Percentiles rank a stretch among this genome's conserved stretches.
These are phyloP conservation scores for Cladorrhinum sp. DNA, from an alignment of 2,329 filamentous ascomycete genomes.

Conservation along the genomic window DNA sequence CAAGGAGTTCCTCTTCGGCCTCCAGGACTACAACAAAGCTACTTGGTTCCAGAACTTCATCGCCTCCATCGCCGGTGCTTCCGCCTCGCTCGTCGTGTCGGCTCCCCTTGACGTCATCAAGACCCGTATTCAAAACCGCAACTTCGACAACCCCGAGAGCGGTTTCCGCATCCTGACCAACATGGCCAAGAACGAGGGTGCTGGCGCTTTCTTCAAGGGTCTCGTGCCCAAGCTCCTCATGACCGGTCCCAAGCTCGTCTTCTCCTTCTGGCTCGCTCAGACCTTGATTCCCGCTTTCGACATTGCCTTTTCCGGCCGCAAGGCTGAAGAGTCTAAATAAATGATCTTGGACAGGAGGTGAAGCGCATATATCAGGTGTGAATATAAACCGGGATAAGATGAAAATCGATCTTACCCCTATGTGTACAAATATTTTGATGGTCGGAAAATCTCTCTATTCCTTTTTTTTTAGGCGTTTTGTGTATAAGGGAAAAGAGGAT, in stretches of 20 bases:
- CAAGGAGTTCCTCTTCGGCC: constrained; percentile 90
- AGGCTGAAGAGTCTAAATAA: background rate
- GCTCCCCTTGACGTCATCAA: constrained; percentile 97
- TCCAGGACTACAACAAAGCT: constrained; percentile 93
- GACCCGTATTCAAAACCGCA: constrained; percentile 95
- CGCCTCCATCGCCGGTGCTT: constrained; percentile 91
- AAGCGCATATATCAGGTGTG: background rate
- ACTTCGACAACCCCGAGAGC: constrained; percentile 96
- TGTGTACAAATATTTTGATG: background rate
- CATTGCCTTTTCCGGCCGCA: constrained; percentile 30
- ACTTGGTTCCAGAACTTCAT: constrained; percentile 96
- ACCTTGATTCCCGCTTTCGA: constrained; percentile 94
- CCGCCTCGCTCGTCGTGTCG: constrained; percentile 93
- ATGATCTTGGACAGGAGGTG: background rate
- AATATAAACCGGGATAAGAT: background rate
- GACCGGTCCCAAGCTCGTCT: constrained; percentile 98
- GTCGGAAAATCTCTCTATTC: background rate
- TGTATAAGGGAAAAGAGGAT: background rate
- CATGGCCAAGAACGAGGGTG: constrained; percentile 89
- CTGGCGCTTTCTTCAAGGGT: constrained; percentile 93
- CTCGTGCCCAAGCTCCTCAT: constrained; percentile 95
- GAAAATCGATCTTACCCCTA: background rate
- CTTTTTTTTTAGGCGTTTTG: background rate
- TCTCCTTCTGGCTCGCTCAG: constrained; percentile 99
- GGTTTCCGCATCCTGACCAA: constrained; percentile 88